These are phyloP conservation scores for Trichophyton mentagrophytes DNA, from an alignment of 2,329 filamentous ascomycete species.

Conservation along the genomic window DNA sequence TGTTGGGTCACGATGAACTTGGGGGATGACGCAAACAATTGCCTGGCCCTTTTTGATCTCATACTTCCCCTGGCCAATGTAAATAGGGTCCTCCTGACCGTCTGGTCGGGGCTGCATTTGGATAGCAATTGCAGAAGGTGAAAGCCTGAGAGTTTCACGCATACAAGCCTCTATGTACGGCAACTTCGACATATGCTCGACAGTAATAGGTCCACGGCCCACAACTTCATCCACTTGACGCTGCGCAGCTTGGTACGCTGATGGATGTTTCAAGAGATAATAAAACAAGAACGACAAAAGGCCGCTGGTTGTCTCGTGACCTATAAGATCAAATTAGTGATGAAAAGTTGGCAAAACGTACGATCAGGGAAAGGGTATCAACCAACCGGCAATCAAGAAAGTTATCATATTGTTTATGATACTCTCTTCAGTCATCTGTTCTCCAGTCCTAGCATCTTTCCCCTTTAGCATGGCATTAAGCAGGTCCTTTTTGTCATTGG, in stretches of 20 bases:
- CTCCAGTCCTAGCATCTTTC: not conserved
- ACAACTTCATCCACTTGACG: slow-evolving; percentile 3
- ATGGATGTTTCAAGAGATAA: slow-evolving; percentile 1
- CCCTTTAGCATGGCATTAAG: slow-evolving; percentile 1
- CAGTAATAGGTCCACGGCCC: slow-evolving; percentile 1
- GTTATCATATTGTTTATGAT: slow-evolving; percentile 4
- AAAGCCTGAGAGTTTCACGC: not conserved
- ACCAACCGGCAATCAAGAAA: not conserved
- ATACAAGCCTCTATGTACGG: not conserved
- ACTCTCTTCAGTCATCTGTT: not conserved
- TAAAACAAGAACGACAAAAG: slow-evolving; percentile 1
- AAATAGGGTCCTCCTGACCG: not conserved
- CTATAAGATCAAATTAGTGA: not conserved
- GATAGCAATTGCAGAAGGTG: not conserved
- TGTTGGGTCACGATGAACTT: not conserved
- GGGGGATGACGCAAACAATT: not conserved
- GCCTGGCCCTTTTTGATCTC: not conserved
- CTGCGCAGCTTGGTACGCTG: not conserved
- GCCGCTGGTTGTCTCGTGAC: not conserved
- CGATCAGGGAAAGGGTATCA: not conserved
- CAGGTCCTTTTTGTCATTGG: not conserved
- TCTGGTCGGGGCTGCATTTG: not conserved
- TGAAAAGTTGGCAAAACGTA: not conserved
- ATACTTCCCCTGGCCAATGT: not conserved
- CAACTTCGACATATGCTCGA: not conserved